phyloP scores from a whole-genome alignment of 306 rosid genomes.

The Quillaja saponaria region DNA sequence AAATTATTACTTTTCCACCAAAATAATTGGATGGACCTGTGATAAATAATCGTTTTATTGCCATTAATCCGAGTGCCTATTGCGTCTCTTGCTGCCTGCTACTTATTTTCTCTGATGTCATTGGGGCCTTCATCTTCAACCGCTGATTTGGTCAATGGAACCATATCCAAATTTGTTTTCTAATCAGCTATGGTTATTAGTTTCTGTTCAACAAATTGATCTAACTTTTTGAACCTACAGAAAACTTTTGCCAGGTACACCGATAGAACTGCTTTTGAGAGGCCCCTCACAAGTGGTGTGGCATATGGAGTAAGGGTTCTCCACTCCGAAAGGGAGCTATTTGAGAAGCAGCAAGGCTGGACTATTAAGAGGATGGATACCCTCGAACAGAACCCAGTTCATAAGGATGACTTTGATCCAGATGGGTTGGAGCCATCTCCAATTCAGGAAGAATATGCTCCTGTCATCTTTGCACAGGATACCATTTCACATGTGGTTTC shows the following conservation, averaged over 20 bases:
- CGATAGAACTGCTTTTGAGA: constrained; percentile 93
- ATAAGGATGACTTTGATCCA: constrained; percentile 64
- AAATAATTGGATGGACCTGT: background rate
- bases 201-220: constrained; percentile 24
- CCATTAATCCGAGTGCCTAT: constrained; percentile 7
- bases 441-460: constrained; percentile 88
- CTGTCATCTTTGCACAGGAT: constrained; percentile 97
- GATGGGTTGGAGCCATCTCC: constrained; percentile 81
- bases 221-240: constrained; percentile 54
- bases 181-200: constrained; percentile 5
- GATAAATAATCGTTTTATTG: constrained; percentile 2
- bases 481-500: constrained; percentile 88
- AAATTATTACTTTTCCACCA: constrained; percentile 10
- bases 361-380: constrained; percentile 90
- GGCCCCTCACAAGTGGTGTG: constrained; percentile 98
- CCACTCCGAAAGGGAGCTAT: constrained; percentile 87
- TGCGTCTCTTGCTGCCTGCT: background rate
- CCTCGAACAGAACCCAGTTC: constrained; percentile 74
- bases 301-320: constrained; percentile 99
- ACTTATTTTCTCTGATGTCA: constrained; percentile 4
- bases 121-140: background rate
- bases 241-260: constrained; percentile 90
- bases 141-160: constrained; percentile 10
- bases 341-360: constrained; percentile 98
- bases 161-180: constrained; percentile 27